Evolutionary conservation across 2,329 filamentous ascomycete species (phyloP).

Genomic region (Scedosporium dehoogii): DNA sequence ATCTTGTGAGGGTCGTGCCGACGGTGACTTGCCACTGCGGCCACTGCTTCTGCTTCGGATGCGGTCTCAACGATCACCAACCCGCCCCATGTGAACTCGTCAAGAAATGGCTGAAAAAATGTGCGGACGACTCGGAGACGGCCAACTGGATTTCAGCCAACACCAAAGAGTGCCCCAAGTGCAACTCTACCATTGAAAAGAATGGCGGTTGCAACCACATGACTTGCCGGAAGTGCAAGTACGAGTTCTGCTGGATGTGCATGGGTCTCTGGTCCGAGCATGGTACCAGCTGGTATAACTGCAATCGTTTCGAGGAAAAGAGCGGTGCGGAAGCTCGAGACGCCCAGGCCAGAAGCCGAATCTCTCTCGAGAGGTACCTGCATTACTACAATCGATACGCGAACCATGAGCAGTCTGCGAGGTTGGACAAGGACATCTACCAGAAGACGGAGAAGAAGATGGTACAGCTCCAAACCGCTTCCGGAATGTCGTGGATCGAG

Average conservation of each 20-base stretch:
- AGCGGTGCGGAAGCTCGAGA: slow-evolving; percentile 83
- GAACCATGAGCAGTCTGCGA: slow-evolving; percentile 96
- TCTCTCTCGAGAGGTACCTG: slow-evolving; percentile 88
- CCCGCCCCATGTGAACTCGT: slow-evolving; percentile 86
- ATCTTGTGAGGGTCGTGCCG: slow-evolving; percentile 75
- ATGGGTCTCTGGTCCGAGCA: slow-evolving; percentile 99
- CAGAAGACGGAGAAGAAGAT: slow-evolving; percentile 98
- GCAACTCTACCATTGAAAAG: slow-evolving; percentile 96
- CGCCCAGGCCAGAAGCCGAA: slow-evolving; percentile 81
- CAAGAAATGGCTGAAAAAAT: slow-evolving; percentile 96
- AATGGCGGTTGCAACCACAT: slow-evolving; percentile 98
- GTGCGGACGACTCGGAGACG: slow-evolving; percentile 94
- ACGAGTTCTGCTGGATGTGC: slow-evolving; percentile 99
- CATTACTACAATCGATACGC: slow-evolving; percentile 99
- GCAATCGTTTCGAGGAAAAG: slow-evolving; percentile 95
- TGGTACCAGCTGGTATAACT: slow-evolving; percentile 99
- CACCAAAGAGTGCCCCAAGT: slow-evolving; percentile 95
- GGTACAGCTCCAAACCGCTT: slow-evolving; percentile 86
- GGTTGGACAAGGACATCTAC: slow-evolving; percentile 91
- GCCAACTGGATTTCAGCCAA: slow-evolving; percentile 99
- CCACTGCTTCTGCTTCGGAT: slow-evolving; percentile 91
- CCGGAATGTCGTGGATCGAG: slow-evolving; percentile 97
- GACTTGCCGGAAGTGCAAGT: slow-evolving; percentile 91
- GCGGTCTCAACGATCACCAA: slow-evolving; percentile 80
- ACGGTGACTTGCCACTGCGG: slow-evolving; percentile 81